These are phyloP conservation scores for Hirsutella thompsonii DNA, from an alignment of 2,329 filamentous ascomycete genomes.

Conservation along the genomic window DNA sequence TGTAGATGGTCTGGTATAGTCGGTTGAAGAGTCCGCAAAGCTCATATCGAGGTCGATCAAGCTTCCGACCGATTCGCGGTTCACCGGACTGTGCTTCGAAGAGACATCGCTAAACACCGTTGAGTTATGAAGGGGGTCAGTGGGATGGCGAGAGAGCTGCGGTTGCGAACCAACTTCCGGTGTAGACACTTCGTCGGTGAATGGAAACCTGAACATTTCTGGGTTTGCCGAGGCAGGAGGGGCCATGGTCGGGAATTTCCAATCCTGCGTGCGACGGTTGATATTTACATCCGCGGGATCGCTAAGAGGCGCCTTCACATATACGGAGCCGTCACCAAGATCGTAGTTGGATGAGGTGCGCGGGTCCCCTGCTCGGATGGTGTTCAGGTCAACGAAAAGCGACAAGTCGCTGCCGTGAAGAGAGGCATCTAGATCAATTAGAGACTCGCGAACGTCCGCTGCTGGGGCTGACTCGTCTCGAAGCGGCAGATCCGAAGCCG, in stretches of 20 bases:
- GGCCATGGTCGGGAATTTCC: constrained; percentile 44
- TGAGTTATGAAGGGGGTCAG: constrained; percentile 33
- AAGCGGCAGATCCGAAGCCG: constrained; percentile 42
- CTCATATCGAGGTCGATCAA: constrained; percentile 44
- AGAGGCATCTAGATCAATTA: constrained; percentile 52
- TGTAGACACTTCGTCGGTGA: constrained; percentile 19
- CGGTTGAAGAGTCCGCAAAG: constrained; percentile 35
- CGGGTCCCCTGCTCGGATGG: constrained; percentile 37
- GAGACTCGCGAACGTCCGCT: constrained; percentile 43
- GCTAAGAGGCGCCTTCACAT: constrained; percentile 38
- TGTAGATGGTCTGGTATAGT: constrained; percentile 41
- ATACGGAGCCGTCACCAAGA: constrained; percentile 25
- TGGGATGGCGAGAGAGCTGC: constrained; percentile 34
- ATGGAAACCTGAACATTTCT: constrained; percentile 37
- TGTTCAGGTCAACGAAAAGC: constrained; percentile 47
- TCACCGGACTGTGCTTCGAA: constrained; percentile 17
- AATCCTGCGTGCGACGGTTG: constrained; percentile 39
- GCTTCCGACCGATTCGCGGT: constrained; percentile 29
- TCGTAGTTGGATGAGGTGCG: constrained; percentile 36
- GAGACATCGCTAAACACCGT: constrained; percentile 28
- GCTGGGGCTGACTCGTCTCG: constrained; percentile 39
- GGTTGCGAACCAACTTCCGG: constrained; percentile 24
- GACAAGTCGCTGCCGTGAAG: constrained; percentile 42
- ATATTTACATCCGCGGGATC: constrained; percentile 43
- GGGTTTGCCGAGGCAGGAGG: constrained; percentile 38